A percentile compares a stretch with the other conserved stretches of the same genome.
These are phyloP conservation scores for Scheffersomyces insectosa DNA, from an alignment of 1,139 yeast species.

Conservation along the genomic window DNA sequence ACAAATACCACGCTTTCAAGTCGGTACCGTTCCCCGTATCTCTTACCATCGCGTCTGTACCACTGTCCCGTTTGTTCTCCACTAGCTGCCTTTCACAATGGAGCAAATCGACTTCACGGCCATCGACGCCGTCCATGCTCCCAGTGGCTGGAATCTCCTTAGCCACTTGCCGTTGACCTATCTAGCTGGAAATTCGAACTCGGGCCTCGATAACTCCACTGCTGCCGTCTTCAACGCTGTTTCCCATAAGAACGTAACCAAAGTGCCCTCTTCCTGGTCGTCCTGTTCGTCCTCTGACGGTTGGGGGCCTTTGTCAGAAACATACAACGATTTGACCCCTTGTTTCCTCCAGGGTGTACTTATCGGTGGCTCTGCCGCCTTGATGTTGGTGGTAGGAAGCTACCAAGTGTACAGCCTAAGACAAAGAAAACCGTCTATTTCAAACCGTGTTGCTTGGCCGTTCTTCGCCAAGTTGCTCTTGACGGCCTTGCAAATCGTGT, in stretches of 20 bases:
- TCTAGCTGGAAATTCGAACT: no score
- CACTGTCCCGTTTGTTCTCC: no score
- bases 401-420: constrained; percentile 41
- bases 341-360: constrained; percentile 79
- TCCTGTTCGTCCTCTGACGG: constrained; percentile 47
- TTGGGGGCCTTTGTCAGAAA: constrained; percentile 68
- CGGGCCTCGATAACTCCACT: no score
- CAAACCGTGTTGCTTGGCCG: constrained; percentile 42
- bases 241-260: no score
- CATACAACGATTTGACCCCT: constrained; percentile 70
- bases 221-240: no score
- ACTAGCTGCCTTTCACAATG: not conserved
- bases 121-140: not conserved
- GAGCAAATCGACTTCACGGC: not conserved
- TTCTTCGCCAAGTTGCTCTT: constrained; percentile 46
- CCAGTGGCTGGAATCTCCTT: not conserved
- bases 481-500: constrained; percentile 40
- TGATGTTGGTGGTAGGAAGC: constrained; percentile 57
- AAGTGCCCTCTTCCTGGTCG: constrained; percentile 3
- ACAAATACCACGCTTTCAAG: no score
- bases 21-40: no score
- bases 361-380: constrained; percentile 49
- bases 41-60: no score
- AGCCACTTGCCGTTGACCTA: not conserved
- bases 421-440: constrained; percentile 28